Percentiles rank a stretch among this genome's conserved stretches.
These are phyloP conservation scores for Solanum dulcamara DNA, from an alignment of 257 asterid genomes.

Conservation along the genomic window DNA sequence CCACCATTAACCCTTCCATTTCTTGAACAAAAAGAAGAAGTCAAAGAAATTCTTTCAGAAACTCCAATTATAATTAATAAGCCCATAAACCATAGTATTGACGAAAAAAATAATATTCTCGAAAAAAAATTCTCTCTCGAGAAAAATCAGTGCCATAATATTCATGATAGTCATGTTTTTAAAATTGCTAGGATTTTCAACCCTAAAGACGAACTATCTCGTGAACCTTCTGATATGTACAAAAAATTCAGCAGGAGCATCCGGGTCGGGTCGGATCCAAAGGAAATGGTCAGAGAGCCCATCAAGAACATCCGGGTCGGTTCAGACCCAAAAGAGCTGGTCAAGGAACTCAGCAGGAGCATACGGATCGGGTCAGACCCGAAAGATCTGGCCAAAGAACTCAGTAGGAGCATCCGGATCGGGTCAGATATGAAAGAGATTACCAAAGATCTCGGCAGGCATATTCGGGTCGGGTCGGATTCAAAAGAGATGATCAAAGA, in stretches of 20 bases:
- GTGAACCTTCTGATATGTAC: not conserved
- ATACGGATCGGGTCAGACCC: not conserved
- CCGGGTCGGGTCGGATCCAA: not conserved
- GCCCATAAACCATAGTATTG: not conserved
- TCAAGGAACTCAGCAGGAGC: not conserved
- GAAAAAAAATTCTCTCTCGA: not conserved
- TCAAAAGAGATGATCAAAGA: slow-evolving; percentile 2
- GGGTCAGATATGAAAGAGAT: not conserved
- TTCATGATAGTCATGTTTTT: not conserved
- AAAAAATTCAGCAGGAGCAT: not conserved
- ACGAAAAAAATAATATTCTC: not conserved
- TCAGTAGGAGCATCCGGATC: not conserved
- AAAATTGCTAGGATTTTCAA: not conserved
- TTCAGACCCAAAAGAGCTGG: not conserved
- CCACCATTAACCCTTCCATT: slow-evolving; percentile 39
- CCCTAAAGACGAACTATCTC: not conserved
- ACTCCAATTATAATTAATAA: slow-evolving; percentile 16
- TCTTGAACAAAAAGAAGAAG: slow-evolving; percentile 49
- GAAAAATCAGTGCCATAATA: not conserved
- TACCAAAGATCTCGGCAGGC: not conserved
- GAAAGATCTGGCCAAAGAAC: not conserved
- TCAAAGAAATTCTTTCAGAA: slow-evolving; percentile 69
- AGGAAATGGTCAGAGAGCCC: not conserved
- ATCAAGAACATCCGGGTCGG: not conserved
- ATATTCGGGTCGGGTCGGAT: not conserved